Percentiles rank a stretch among this genome's conserved stretches.
Conservation (phyloP, 2,329 filamentous ascomycete species). For the Cucurbitaria berberidis region DNA sequence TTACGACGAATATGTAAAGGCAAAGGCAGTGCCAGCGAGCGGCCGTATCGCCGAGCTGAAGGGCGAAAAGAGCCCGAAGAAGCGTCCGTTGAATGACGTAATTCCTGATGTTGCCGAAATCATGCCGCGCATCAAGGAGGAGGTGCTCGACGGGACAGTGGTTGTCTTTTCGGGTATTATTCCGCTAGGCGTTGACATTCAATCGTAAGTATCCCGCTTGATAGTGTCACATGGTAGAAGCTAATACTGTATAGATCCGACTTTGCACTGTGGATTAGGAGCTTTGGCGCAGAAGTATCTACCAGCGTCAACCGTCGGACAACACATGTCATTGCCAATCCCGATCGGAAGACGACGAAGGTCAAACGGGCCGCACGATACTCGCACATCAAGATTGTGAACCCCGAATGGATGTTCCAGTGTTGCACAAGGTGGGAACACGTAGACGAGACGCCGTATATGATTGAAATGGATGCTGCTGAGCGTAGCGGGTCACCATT, state of each 20-base stretch:
- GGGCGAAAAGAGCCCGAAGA: conserved; percentile 58
- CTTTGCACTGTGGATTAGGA: conserved; percentile 83
- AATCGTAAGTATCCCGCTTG: conserved; percentile 53
- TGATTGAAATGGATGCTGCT: conserved; percentile 76
- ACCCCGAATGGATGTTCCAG: conserved; percentile 85
- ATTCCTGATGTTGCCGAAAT: conserved; percentile 87
- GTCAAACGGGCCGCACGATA: conserved; percentile 84
- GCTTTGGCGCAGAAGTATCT: conserved; percentile 77
- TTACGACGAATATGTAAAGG: conserved; percentile 78
- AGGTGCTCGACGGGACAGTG: conserved; percentile 74
- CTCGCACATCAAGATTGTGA: conserved; percentile 86
- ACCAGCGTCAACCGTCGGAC: conserved; percentile 60
- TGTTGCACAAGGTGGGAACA: conserved; percentile 84
- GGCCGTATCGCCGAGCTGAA: conserved; percentile 58
- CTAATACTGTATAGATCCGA: conserved; percentile 64
- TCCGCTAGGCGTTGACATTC: conserved; percentile 78
- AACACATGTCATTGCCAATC: conserved; percentile 77
- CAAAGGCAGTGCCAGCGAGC: conserved; percentile 50
- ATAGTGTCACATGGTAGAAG: not conserved
- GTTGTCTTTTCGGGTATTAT: conserved; percentile 92
- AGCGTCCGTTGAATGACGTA: conserved; percentile 55
- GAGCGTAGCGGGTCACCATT: conserved; percentile 55
- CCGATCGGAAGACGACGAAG: conserved; percentile 80
- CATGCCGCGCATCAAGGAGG: conserved; percentile 80
- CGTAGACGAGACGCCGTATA: conserved; percentile 78